Evolutionary conservation across 108 stramenopile genomes (phyloP).

Genomic region (Nannochloropsis salina): DNA sequence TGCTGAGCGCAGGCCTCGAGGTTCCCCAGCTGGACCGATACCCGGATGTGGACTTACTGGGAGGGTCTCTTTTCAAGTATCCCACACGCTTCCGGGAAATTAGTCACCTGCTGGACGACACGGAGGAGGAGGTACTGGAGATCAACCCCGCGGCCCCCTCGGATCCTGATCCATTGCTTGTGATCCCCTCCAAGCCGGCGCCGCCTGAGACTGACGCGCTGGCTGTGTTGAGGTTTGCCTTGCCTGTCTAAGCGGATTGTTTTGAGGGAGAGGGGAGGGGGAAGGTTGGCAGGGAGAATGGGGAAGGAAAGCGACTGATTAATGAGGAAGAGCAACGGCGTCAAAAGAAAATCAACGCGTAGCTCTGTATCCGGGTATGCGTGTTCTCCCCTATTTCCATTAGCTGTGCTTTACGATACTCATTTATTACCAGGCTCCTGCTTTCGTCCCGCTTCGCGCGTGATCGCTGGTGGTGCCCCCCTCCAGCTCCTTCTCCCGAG

Average conservation of each 20-base stretch:
- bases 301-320: too few species aligned
- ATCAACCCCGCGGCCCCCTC: not conserved
- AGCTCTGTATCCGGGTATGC: too few species aligned
- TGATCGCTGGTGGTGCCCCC: too few species aligned
- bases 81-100: not conserved
- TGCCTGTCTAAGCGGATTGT: not conserved
- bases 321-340: too few species aligned
- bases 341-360: too few species aligned
- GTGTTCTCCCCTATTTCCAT: too few species aligned
- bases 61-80: not conserved
- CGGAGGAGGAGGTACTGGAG: not conserved
- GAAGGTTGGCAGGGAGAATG: not conserved
- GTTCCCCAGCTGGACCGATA: not conserved
- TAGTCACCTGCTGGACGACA: constrained; percentile 6
- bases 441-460: too few species aligned
- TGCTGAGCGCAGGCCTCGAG: not conserved
- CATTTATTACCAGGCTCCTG: too few species aligned
- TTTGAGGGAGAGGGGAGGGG: not conserved
- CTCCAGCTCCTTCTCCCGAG: too few species aligned
- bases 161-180: not conserved
- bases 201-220: not conserved
- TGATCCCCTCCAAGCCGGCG: not conserved
- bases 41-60: not conserved
- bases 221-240: not conserved
- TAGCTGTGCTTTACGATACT: too few species aligned